Base-by-base conservation (phyloP, 768 basidiomycete genomes). In the Mycena indigotica region DNA sequence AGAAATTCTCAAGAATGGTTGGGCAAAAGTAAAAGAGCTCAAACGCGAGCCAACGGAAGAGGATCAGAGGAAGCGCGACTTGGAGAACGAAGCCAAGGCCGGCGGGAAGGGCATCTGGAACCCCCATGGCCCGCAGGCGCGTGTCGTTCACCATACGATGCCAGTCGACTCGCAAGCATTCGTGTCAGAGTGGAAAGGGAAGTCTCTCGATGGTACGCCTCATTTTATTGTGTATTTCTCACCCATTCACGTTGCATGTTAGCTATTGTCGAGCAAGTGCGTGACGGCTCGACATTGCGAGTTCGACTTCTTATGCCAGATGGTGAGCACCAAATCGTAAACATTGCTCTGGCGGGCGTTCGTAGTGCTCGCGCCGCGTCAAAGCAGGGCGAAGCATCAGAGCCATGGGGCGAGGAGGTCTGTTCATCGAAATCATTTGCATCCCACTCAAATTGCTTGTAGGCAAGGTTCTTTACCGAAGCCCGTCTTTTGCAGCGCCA, bases 381-480 rank as follows among this genome's bases (percentile, higher is more conserved):
- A 19, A 89, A 85, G 65, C 86, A 84, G 57, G 89, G 88, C 24
- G 93, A 95, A 69, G 61, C 82, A 5, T 86, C 89, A 21, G 95
- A 97, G 69, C 83, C 82, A 38, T 94, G 84, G 81, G 88, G 87
- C 59, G 96, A 98, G 77, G 96, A 98, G 79, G 92, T 93, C 62
- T 59, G 80, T 73, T 48, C 40, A 39, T 35, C 29, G 39, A 52
- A 53, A 28, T 19, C 40, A 55, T 58, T 57, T 51, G 38, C 48
- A 40, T 52, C 23, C 44, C 30, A 5, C 45, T 50, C n/a, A 44
- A 48, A 56, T 52, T 61, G 49, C 62, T 24, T 65, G 25, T 55
- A 95, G 93, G 94, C 95, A 29, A 92, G 88, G 73, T 94, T 88
- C 75, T 99, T 98, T 75, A 90, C 91, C 55, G 96, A 98, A 77